Evolutionary conservation across 1,284 basidiomycete species (phyloP).

Genomic region (Kalmanozyma brasiliensis): DNA sequence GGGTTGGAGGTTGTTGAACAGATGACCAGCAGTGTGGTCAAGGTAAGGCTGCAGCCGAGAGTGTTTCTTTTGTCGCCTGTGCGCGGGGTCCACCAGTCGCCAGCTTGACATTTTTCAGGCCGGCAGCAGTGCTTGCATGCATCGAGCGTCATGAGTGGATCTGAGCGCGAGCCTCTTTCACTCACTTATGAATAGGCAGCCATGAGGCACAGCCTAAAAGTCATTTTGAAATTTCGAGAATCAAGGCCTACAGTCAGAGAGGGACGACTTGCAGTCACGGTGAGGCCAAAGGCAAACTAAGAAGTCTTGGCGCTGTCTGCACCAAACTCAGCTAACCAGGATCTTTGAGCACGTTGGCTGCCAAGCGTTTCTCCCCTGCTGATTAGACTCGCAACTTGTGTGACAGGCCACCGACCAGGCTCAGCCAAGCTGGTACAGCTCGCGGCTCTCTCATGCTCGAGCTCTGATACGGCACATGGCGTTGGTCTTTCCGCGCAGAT

Average conservation of each 20-base stretch:
- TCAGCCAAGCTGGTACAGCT: too few species aligned
- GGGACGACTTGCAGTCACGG: too few species aligned
- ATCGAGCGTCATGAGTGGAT: neutral
- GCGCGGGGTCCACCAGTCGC: constrained; percentile 18
- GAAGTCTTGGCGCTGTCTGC: constrained; percentile 20
- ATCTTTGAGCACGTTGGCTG: constrained; percentile 12
- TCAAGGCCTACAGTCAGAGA: too few species aligned
- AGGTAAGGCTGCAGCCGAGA: too few species aligned
- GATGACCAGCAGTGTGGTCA: neutral
- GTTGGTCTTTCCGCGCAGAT: neutral
- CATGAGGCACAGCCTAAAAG: neutral
- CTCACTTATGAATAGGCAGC: too few species aligned
- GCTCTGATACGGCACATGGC: neutral
- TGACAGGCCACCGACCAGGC: too few species aligned
- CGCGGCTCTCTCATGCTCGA: neutral
- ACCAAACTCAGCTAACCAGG: constrained; percentile 4
- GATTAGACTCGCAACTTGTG: too few species aligned
- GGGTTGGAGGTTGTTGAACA: neutral
- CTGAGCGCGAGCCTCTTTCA: neutral
- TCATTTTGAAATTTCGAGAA: neutral
- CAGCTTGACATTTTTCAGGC: neutral
- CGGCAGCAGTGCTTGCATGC: too few species aligned
- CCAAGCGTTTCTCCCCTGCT: constrained; percentile 13
- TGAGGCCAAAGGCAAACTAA: too few species aligned
- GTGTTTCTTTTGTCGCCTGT: neutral